Conservation (phyloP, 768 basidiomycete genomes). For the Gloeophyllum trabeum region DNA sequence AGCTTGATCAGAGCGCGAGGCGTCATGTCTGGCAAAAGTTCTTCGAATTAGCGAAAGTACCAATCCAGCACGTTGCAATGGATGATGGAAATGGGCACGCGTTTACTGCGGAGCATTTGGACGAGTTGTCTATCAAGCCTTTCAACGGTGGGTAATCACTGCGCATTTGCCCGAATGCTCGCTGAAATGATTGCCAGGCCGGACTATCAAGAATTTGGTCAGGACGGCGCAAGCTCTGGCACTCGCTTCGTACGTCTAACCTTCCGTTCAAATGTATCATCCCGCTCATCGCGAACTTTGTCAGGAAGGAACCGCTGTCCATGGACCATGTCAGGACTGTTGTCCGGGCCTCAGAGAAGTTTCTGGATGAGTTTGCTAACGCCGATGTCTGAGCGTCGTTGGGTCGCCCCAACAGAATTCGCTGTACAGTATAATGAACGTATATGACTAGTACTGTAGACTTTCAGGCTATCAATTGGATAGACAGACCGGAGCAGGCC, state of each 20-base stretch:
- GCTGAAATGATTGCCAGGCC: conserved; percentile 5
- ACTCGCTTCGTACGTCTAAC: conserved; percentile 11
- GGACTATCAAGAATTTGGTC: conserved; percentile 20
- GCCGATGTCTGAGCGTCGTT: background rate
- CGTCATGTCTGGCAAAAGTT: conserved; percentile 15
- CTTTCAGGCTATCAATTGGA: too few species aligned
- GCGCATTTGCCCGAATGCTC: background rate
- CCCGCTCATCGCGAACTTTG: background rate
- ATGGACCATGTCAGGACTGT: conserved; percentile 14
- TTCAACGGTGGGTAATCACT: conserved; percentile 15
- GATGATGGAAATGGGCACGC: conserved; percentile 1
- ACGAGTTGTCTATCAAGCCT: conserved; percentile 12
- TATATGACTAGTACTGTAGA: too few species aligned
- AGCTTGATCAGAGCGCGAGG: conserved; percentile 13
- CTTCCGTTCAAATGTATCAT: background rate
- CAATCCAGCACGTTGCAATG: background rate
- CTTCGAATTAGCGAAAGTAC: conserved; percentile 11
- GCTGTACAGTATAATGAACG: background rate
- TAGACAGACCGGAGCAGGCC: too few species aligned
- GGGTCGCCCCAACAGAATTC: background rate
- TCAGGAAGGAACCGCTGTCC: conserved; percentile 7
- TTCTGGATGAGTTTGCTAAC: conserved; percentile 12
- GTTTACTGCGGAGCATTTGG: conserved; percentile 8
- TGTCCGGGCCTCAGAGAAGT: conserved; percentile 15
- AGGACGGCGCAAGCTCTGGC: conserved; percentile 20